A percentile compares a stretch with the other conserved stretches of the same genome.
Evolutionary conservation across 1,139 yeast species (phyloP).

Genomic region (Diutina scorzettiae): DNA sequence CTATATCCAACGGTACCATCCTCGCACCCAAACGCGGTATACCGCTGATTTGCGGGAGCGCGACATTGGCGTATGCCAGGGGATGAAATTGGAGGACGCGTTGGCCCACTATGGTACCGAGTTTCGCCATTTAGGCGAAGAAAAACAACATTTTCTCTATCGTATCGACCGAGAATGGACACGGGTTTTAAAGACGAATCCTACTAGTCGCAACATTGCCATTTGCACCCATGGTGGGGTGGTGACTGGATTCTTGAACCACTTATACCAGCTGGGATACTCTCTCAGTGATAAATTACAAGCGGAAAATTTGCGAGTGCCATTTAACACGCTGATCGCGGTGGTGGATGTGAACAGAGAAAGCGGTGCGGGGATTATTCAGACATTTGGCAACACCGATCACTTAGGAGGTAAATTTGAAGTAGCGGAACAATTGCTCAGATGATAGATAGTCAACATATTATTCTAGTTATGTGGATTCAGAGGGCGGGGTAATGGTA

Average conservation of each 20-base stretch:
- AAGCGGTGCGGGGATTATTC: slow-evolving; percentile 29
- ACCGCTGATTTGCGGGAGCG: slow-evolving; percentile 52
- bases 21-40: slow-evolving; percentile 6
- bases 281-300: slow-evolving; percentile 24
- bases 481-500: background rate
- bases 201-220: slow-evolving; percentile 36
- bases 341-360: slow-evolving; percentile 41
- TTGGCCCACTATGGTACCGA: slow-evolving; percentile 26
- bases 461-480: slow-evolving; percentile 14
- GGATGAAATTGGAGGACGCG: slow-evolving; percentile 62
- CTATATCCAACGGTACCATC: slow-evolving; percentile 22
- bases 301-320: slow-evolving; percentile 40
- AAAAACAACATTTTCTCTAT: slow-evolving; percentile 26
- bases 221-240: slow-evolving; percentile 85
- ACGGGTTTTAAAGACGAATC: slow-evolving; percentile 22
- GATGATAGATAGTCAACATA: slow-evolving; percentile 26
- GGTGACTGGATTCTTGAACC: slow-evolving; percentile 46
- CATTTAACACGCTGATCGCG: slow-evolving; percentile 64
- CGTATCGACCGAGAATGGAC: slow-evolving; percentile 44
- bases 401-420: slow-evolving; percentile 42
- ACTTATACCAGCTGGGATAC: slow-evolving; percentile 29
- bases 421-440: slow-evolving; percentile 25
- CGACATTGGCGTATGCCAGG: slow-evolving; percentile 69
- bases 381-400: slow-evolving; percentile 44
- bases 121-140: slow-evolving; percentile 34